Conservation (phyloP, 2,329 filamentous ascomycete genomes). For the Neofusicoccum cordaticola region DNA sequence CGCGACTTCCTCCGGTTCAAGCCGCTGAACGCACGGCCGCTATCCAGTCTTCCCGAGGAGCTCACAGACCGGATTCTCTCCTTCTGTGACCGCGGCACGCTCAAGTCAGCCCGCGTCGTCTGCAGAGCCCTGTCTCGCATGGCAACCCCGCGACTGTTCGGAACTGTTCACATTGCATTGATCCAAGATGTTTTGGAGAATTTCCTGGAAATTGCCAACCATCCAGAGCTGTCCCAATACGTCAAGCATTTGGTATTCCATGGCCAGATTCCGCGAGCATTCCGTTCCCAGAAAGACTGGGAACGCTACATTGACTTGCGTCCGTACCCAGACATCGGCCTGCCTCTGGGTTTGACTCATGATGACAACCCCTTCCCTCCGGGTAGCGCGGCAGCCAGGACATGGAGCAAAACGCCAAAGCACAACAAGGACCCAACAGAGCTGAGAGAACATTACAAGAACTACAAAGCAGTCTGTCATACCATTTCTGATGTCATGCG, state of each 20-base stretch:
- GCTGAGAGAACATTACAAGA: neutral
- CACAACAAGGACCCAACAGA: neutral
- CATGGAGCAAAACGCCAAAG: neutral
- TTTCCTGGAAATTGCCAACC: neutral
- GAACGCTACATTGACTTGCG: neutral
- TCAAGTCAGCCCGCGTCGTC: neutral
- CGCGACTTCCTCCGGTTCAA: neutral
- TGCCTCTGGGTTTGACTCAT: neutral
- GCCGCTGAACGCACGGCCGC: neutral
- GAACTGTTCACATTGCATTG: neutral
- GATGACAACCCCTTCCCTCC: neutral
- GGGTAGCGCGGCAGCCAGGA: neutral
- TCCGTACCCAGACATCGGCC: neutral
- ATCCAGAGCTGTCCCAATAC: neutral
- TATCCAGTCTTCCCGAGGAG: neutral
- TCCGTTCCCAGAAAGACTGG: neutral
- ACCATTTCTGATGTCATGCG: neutral
- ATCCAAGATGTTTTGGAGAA: neutral
- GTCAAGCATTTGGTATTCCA: neutral
- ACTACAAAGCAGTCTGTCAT: neutral
- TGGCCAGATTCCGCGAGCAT: neutral
- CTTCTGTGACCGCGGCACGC: neutral
- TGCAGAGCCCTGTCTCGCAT: neutral
- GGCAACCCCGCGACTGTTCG: neutral
- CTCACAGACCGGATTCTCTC: neutral